Evolutionary conservation across 371 early-diverging fungal species (phyloP), one percentile per base, ranked within the genome.

Genomic region (Mucor saturninus): DNA sequence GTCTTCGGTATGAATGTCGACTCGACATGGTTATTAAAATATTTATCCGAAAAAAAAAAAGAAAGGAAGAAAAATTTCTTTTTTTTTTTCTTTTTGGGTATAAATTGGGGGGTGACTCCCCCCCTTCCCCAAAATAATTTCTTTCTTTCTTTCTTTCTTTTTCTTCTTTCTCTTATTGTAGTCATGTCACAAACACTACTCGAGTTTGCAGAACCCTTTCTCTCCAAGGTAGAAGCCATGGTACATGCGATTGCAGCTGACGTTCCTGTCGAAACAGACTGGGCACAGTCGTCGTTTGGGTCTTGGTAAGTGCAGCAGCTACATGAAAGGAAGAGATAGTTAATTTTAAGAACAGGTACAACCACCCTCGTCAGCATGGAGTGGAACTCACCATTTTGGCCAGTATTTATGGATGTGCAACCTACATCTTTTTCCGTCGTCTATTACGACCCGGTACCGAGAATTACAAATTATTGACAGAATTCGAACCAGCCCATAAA

Each of bases 361-460:
- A 87, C 26, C 76, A 80, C 29, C 88, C 88, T 59, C 74, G 79
- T 29, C 87, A 84, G 50, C 88, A 88, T 68, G 85, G 69, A 0
- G 62, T 83, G 39, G 87, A 88, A 53, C 71, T 88, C 11, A 38
- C 86, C 6, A 72, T 79, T 42, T 71, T 83, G 38, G 83, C 86
- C 13, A 64, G 56, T 2, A 40, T 79, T 4, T 86, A 84, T 72
- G 62, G 73, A 6, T 63, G 54, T 30, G 74, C 77, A 0, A 74
- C 77, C 5, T 66, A 62, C 49, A 71, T 76, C 32, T 83, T 78
- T 59, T 75, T 80, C 42, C 72, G 72, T 42, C 75, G 83, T 9
- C 61, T 86, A n/a, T 58, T 70, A n/a, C 76, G 68, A 49, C 82
- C 80, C 48, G 80, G 80, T 11, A 75, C 67, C 29, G 56, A 57